Percentiles rank a stretch among this genome's conserved stretches.
Evolutionary conservation across 441 rosid genomes (phyloP).

Genomic region (Jatropha multifida): DNA sequence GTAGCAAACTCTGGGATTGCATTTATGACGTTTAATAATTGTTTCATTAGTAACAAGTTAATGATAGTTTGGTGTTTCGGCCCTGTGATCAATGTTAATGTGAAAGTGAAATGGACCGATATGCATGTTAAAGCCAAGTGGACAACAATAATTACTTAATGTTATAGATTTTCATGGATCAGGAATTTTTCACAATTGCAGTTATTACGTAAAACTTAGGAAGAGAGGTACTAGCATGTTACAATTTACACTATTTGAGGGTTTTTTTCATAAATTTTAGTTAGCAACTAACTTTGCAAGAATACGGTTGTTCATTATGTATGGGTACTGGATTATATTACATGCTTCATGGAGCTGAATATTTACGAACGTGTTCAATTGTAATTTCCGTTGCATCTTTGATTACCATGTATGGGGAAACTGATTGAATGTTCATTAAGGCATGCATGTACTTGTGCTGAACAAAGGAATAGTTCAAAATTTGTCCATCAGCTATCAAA

Average conservation of each 20-base stretch:
- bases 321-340: not conserved
- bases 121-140: not conserved
- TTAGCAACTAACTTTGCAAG: not conserved
- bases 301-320: not conserved
- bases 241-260: too few relatives aligned
- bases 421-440: not conserved
- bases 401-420: not conserved
- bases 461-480: not conserved
- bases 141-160: not conserved
- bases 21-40: not conserved
- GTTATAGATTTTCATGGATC: not conserved
- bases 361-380: not conserved
- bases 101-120: not conserved
- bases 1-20: not conserved
- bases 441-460: not conserved
- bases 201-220: not conserved
- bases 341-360: not conserved
- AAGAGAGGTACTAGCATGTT: too few relatives aligned
- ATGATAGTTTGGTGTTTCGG: not conserved
- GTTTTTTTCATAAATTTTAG: too few relatives aligned
- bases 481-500: not conserved
- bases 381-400: constrained; percentile 1
- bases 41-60: not conserved
- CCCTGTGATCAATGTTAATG: not conserved
- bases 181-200: not conserved